phyloP scores from a whole-genome alignment of 1,284 basidiomycete species.

The Ustilago sp. region DNA sequence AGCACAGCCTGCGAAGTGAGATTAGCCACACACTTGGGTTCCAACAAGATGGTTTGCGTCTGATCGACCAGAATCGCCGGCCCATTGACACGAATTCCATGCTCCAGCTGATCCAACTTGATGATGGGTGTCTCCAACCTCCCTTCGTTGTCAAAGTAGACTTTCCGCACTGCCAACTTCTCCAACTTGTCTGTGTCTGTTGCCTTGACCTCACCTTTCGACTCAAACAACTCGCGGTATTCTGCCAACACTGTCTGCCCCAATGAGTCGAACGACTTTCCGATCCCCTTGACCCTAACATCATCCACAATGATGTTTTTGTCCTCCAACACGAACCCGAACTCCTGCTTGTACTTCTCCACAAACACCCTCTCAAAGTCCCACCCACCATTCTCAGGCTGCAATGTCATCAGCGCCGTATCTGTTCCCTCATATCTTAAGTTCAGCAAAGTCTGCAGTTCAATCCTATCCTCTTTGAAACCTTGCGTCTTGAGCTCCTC shows the following conservation, averaged over 20 bases:
- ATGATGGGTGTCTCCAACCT: slow-evolving; percentile 85
- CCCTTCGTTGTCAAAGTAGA: slow-evolving; percentile 83
- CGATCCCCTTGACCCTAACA: slow-evolving; percentile 82
- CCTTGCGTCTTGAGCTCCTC: slow-evolving; percentile 81
- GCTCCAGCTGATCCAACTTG: slow-evolving; percentile 76
- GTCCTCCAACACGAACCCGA: slow-evolving; percentile 88
- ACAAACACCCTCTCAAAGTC: slow-evolving; percentile 85
- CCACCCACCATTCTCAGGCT: slow-evolving; percentile 74
- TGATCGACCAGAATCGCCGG: slow-evolving; percentile 91
- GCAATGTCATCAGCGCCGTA: slow-evolving; percentile 87
- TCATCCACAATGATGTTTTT: slow-evolving; percentile 87
- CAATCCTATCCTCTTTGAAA: slow-evolving; percentile 79
- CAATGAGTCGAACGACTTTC: slow-evolving; percentile 87
- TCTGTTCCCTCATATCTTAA: slow-evolving; percentile 76
- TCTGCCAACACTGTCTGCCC: slow-evolving; percentile 84
- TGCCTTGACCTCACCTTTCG: slow-evolving; percentile 31
- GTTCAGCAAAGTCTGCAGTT: slow-evolving; percentile 84
- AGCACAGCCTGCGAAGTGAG: slow-evolving; percentile 57
- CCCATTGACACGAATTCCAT: slow-evolving; percentile 80
- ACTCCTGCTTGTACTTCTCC: slow-evolving; percentile 72
- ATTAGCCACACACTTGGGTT: slow-evolving; percentile 61
- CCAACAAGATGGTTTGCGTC: slow-evolving; percentile 88
- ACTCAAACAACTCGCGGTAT: slow-evolving; percentile 56
- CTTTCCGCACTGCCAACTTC: slow-evolving; percentile 72
- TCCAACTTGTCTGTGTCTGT: slow-evolving; percentile 10